Percentiles rank a stretch among this genome's conserved stretches.
phyloP scores from a whole-genome alignment of 805 yeast genomes.

The Metschnikowia rubicola region DNA sequence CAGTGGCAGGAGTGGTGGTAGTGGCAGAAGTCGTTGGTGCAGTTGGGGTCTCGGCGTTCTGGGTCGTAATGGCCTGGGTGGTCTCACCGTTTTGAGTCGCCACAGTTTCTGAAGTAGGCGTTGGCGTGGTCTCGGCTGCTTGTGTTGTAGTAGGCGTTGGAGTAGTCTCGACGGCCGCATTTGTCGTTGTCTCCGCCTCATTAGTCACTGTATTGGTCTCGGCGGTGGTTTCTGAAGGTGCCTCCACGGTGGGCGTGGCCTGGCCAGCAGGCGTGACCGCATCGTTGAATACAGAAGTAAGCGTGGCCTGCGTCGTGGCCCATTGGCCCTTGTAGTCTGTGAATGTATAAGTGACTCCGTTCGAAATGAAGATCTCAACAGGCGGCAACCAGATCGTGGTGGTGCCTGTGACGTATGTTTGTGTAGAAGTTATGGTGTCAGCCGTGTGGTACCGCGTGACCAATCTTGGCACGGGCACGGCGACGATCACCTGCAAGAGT shows the following conservation, averaged over 20 bases:
- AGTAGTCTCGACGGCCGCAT: no score
- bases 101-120: no score
- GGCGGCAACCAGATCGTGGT: constrained; percentile 50
- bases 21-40: constrained; percentile 14
- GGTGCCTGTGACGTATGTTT: constrained; percentile 43
- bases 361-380: constrained; percentile 49
- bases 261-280: constrained; percentile 9
- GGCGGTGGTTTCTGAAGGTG: background rate
- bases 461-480: constrained; percentile 38
- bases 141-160: no score
- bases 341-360: constrained; percentile 49
- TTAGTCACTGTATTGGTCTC: background rate
- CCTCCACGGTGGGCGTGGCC: constrained; percentile 1
- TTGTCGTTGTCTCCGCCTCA: no score
- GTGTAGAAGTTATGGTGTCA: constrained; percentile 45
- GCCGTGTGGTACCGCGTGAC: constrained; percentile 59
- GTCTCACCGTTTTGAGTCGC: background rate
- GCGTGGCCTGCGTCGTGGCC: constrained; percentile 34
- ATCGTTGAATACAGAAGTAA: constrained; percentile 25
- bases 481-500: constrained; percentile 21
- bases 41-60: background rate
- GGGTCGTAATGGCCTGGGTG: background rate
- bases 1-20: constrained; percentile 13
- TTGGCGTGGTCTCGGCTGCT: no score
- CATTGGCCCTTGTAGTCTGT: constrained; percentile 36